Base-by-base conservation (phyloP, 176 grass and related monocot species). In the Bothriochloa decipiens region DNA sequence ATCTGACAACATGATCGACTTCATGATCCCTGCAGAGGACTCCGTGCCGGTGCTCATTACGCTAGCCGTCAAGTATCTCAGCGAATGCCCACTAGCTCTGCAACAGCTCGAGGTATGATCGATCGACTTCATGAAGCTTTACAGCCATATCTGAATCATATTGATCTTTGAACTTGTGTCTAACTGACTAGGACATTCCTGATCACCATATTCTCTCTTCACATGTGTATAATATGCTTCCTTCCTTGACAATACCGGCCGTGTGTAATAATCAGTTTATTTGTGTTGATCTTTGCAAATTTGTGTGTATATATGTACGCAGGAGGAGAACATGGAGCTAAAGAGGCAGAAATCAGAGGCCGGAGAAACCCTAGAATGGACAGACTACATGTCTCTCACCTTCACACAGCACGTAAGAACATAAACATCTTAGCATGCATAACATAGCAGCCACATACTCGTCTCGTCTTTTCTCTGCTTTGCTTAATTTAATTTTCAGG, bases 11-110 rank as follows among this genome's bases (percentile, higher is more conserved):
- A 96, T 99, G 91, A 96, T 99, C 76, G 96, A 99, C 87, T 77
- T 99, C 42, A 99, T 99, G 93, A 99, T 99, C 68, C 96, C 96
- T 0, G 96, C 96, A 4, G 96, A 99, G 89, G 96, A 99, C 79
- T 99, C 96, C 0, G 96, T 96, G 37, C 96, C 96, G 0, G 89
- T 96, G 39, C 93, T 99, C 22, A 89, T 96, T 78, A 99, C 96
- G 6, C 82, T 99, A n/a, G 89, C 96, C 2, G 76, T 95, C 86
- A 96, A 99, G 91, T 99, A 86, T 77, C 88, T 99, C 79, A 92
- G 92, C 70, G 96, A 96, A 11, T 96, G 91, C 77, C 91, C 93
- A 18, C 78, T 53, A 26, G 93, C 96, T 52, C 86, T 99, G 14
- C 80, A 87, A 8, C 93, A 99, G 23, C 67, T 99, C 0, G 89